Evolutionary conservation across 202 grass and related monocot genomes (phyloP), one percentile per base, ranked within the genome.

Genomic region (Panicum virgatum): DNA sequence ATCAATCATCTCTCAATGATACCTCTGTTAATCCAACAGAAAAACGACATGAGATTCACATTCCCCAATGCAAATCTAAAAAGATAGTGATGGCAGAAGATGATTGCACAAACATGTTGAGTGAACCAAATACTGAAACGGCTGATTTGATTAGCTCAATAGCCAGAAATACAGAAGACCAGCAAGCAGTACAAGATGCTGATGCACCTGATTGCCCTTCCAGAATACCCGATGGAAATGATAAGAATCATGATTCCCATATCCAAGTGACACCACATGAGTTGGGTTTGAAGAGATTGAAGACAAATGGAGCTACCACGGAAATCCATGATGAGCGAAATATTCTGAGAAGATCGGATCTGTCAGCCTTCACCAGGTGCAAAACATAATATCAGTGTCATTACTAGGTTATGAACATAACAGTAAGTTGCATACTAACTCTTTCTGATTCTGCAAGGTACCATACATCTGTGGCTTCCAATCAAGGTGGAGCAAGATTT

Each of bases 321-420:
- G 82, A 74, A 74, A 74, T 74, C 66, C 87, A 85, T 42, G 87
- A 98, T 77, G 87, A 83, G 56, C 34, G 61, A 44, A 95, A 93
- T 53, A 81, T 89, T 79, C 61, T 91, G 27, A 93, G 82, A 87
- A 86, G 87, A 84, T 96, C 89, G 40, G 80, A 96, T 60, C 63
- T 81, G 19, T 98, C 92, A 52, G 92, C 96, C 51, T 96, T 99
- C 82, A 90, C 92, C 80, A 99, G 89, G 96, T 99, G 88, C 75
- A 92, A 90, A 86, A 91, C 66, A 93, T 83, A 88, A 86, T 70
- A 90, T 91, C 87, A 86, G 69, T 92, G 85, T 90, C 50, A 68
- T 84, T 87, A 73, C 42, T 83, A 69, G 78, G 39, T 80, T 71
- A 43, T 70, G 82, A 82, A 72, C 58, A 44, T 69, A 79, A 51